Conservation (phyloP, 805 yeast genomes). For the Yarrowia osloensis region DNA sequence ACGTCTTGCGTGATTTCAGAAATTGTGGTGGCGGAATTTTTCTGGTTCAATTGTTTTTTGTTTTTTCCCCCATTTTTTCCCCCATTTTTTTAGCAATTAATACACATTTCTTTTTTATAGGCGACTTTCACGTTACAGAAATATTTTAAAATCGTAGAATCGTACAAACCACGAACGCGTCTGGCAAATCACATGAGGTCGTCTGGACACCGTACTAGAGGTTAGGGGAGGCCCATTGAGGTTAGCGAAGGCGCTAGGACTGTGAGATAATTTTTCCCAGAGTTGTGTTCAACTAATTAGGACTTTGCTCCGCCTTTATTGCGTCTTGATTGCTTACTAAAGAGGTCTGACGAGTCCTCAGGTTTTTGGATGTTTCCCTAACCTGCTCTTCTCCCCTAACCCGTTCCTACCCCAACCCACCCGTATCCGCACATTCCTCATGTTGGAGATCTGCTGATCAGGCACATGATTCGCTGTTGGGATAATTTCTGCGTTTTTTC, state of each 20-base stretch:
- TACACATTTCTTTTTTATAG: not conserved
- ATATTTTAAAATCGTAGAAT: not conserved
- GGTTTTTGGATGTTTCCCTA: too few relatives aligned
- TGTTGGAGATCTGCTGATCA: conserved; percentile 2
- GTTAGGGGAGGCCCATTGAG: too few relatives aligned
- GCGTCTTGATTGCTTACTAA: too few relatives aligned
- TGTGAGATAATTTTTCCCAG: too few relatives aligned
- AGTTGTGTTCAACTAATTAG: too few relatives aligned
- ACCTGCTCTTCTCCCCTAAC: not conserved
- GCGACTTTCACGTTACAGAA: not conserved
- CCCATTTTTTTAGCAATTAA: too few relatives aligned
- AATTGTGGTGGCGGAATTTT: too few relatives aligned
- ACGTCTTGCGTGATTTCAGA: not conserved
- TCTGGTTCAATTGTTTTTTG: too few relatives aligned
- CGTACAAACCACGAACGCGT: not conserved
- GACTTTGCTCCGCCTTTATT: too few relatives aligned
- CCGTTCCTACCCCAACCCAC: not conserved
- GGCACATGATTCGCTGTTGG: not conserved
- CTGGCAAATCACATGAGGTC: conserved; percentile 7
- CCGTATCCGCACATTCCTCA: not conserved
- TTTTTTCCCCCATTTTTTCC: not conserved
- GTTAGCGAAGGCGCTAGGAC: too few relatives aligned
- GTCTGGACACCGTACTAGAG: not conserved
- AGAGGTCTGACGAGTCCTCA: too few relatives aligned
- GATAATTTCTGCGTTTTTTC: too few relatives aligned